Evolutionary conservation across 805 yeast genomes (phyloP), one percentile per base, ranked within the genome.

Genomic region (Yamadazyma scolyti): DNA sequence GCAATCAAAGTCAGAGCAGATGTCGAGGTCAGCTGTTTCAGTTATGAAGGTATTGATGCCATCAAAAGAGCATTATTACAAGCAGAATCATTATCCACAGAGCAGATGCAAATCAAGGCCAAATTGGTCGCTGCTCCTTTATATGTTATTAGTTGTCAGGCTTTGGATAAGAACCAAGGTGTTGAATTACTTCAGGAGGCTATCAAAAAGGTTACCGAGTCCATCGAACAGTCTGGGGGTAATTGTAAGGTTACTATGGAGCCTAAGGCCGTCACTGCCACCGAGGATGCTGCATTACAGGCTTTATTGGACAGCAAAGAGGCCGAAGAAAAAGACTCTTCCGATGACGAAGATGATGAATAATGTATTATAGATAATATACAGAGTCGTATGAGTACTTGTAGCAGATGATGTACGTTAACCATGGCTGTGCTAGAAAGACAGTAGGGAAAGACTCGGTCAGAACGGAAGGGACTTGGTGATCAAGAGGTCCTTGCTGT

Each of bases 1-100:
- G 96, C 97, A 23, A 88, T 88, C 48, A 93, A 90, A 68, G 83
- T 94, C 54, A 83, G 98, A 65, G 96, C 98, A n/a, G 97, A 93
- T 59, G 83, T 93, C 28, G 97, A 90, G 63, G 97, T 93, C 25
- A 87, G 97, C 9, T 93, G 98, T 60, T 93, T 90, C 68, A 74
- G 89, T 39, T 93, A 93, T 62, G 97, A 93, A 61, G 98, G 98
- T 59, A 87, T 93, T 46, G 96, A 89, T 57, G 98, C 98, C 44
- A 89, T 93, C 55, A 90, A 89, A 63, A 72, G 71, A 36, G 95
- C 98, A 15, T 75, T 93, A 44, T 69, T 73, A 43, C 83, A 89
- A 15, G 97, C 96, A 33, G 97, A 90, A 68, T 75, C 69, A 6
- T 64, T 83, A 30, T 75, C 90, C 44, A 83, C 88, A 23, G 96